Evolutionary conservation across 192 early-diverging fungal species (phyloP).

Genomic region (Coemansia asiatica): DNA sequence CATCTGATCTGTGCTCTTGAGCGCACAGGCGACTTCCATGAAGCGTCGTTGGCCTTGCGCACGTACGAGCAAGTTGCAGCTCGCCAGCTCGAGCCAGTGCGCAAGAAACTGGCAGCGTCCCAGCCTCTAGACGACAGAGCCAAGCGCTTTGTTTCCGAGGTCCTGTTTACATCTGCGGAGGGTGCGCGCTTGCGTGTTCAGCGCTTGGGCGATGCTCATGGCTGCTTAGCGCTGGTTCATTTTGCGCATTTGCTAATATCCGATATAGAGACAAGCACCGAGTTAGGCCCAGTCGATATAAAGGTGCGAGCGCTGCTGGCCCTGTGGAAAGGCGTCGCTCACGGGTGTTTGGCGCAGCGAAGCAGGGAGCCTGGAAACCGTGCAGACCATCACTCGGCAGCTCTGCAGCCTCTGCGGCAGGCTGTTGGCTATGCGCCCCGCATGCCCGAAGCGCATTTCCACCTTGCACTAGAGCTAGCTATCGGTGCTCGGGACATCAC

Average conservation of each 20-base stretch:
- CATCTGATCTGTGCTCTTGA: slow-evolving; percentile 63
- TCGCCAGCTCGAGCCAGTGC: slow-evolving; percentile 42
- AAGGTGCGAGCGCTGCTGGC: slow-evolving; percentile 29
- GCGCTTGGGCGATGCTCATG: slow-evolving; percentile 29
- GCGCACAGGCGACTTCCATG: slow-evolving; percentile 68
- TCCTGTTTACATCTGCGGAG: slow-evolving; percentile 33
- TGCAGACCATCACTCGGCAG: slow-evolving; percentile 61
- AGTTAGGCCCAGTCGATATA: background rate
- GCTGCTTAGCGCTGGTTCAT: slow-evolving; percentile 42
- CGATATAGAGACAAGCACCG: slow-evolving; percentile 22
- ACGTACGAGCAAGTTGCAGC: slow-evolving; percentile 63
- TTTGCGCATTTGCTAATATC: slow-evolving; percentile 44
- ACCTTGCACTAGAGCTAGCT: slow-evolving; percentile 69
- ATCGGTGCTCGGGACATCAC: slow-evolving; percentile 61
- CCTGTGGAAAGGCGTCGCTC: slow-evolving; percentile 45
- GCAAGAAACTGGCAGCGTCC: slow-evolving; percentile 20
- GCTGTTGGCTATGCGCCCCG: slow-evolving; percentile 58
- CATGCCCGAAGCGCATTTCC: slow-evolving; percentile 62
- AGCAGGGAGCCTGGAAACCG: slow-evolving; percentile 66
- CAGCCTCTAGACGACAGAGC: slow-evolving; percentile 10
- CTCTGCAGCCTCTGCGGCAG: slow-evolving; percentile 57
- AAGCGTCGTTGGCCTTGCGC: slow-evolving; percentile 67
- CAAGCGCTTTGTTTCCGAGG: slow-evolving; percentile 16
- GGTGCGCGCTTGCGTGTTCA: slow-evolving; percentile 54
- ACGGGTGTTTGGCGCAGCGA: slow-evolving; percentile 39